These are phyloP conservation scores for Phytophthora foliorum DNA, from an alignment of 352 stramenopile species.

Conservation along the genomic window DNA sequence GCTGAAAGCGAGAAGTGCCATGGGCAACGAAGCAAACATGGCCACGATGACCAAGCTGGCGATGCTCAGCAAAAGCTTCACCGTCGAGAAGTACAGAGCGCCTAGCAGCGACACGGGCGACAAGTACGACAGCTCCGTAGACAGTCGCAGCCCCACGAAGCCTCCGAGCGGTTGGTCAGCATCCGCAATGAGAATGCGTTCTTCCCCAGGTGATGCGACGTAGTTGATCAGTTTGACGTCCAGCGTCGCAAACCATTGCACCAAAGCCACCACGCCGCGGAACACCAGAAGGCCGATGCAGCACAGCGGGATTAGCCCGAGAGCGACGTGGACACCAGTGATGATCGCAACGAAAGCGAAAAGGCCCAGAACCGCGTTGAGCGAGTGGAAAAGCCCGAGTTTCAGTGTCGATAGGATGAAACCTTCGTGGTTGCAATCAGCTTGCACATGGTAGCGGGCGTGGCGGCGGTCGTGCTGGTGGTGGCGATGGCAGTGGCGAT, in stretches of 20 bases:
- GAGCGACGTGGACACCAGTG: constrained; percentile 41
- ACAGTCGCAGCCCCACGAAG: constrained; percentile 50
- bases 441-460: constrained; percentile 13
- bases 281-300: constrained; percentile 77
- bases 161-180: constrained; percentile 46
- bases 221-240: constrained; percentile 81
- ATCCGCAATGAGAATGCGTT: constrained; percentile 61
- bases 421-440: constrained; percentile 15
- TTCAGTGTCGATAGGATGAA: constrained; percentile 57
- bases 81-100: constrained; percentile 67
- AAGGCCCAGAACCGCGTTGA: constrained; percentile 72
- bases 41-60: constrained; percentile 48
- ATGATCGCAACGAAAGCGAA: constrained; percentile 58
- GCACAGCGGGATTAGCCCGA: constrained; percentile 66
- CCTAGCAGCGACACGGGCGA: constrained; percentile 71
- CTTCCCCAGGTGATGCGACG: constrained; percentile 43
- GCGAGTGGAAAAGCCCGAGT: constrained; percentile 64
- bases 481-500: constrained; percentile 32
- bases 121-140: constrained; percentile 59
- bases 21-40: constrained; percentile 44
- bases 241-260: constrained; percentile 56
- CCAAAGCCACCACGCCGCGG: constrained; percentile 53
- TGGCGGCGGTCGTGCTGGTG: constrained; percentile 31
- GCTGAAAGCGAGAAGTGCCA: constrained; percentile 25
- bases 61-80: constrained; percentile 74